phyloP scores from a whole-genome alignment of 2,329 filamentous ascomycete species.

The Cordyceps pruinosa region DNA sequence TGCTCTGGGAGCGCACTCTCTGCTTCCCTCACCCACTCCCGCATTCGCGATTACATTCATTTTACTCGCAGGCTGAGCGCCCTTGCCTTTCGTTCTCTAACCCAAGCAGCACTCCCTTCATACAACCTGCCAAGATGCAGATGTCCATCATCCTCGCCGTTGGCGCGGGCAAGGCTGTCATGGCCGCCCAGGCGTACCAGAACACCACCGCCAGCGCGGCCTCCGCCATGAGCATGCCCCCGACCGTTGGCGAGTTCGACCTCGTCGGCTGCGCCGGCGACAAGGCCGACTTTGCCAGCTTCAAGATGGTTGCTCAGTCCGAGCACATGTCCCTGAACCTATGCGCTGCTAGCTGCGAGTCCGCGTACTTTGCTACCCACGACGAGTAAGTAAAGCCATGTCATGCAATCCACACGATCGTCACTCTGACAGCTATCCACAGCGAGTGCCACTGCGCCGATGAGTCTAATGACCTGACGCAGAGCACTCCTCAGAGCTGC shows the following conservation, averaged over 20 bases:
- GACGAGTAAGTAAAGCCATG: conserved; percentile 16
- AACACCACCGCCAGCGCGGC: neutral
- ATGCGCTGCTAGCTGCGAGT: conserved; percentile 21
- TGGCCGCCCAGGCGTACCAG: conserved; percentile 18
- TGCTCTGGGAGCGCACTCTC: conserved; percentile 3
- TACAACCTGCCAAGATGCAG: conserved; percentile 22
- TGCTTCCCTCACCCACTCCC: conserved; percentile 16
- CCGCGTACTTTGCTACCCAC: conserved; percentile 21
- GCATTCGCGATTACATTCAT: conserved; percentile 27
- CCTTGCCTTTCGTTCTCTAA: conserved; percentile 20
- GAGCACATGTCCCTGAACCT: conserved; percentile 18
- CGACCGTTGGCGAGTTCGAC: conserved; percentile 6
- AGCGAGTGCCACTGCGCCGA: conserved; percentile 22
- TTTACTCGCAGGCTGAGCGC: conserved; percentile 21
- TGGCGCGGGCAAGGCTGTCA: conserved; percentile 24
- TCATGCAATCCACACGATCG: neutral
- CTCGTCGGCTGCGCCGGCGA: conserved; percentile 24
- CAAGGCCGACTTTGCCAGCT: conserved; percentile 21
- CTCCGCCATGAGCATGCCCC: neutral
- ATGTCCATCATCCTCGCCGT: conserved; percentile 24
- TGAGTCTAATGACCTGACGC: conserved; percentile 11
- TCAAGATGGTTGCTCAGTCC: conserved; percentile 15
- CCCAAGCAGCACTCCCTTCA: neutral
- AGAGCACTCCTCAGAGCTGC: conserved; percentile 13
- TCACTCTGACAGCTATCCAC: neutral